Percentiles rank a stretch among this genome's conserved stretches.
phyloP scores from a whole-genome alignment of 2,329 filamentous ascomycete species.

The Botryotinia narcissicola region DNA sequence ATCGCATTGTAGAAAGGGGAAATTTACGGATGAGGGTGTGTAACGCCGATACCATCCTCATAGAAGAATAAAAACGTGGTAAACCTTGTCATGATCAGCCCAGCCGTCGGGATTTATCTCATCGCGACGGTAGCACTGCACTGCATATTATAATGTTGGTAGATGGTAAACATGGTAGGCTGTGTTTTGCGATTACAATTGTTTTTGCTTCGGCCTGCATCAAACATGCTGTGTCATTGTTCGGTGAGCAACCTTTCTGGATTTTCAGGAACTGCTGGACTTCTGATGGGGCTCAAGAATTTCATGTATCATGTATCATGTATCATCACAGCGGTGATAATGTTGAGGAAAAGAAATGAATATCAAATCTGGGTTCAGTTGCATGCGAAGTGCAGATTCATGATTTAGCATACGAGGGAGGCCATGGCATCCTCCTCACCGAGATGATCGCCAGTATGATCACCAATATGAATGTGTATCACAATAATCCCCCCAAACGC shows the following conservation, averaged over 20 bases:
- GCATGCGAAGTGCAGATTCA: constrained; percentile 16
- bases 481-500: neutral
- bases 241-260: constrained; percentile 10
- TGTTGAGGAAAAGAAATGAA: neutral
- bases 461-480: constrained; percentile 6
- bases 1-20: neutral
- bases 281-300: neutral
- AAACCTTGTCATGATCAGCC: constrained; percentile 2
- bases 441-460: constrained; percentile 9
- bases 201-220: neutral
- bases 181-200: constrained; percentile 1
- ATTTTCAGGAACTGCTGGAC: neutral
- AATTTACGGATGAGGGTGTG: neutral
- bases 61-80: constrained; percentile 12
- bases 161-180: neutral
- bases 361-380: neutral
- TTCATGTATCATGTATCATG: neutral
- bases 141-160: neutral
- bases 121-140: neutral
- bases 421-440: constrained; percentile 17
- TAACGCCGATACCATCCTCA: constrained; percentile 5
- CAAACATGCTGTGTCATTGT: neutral
- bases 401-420: constrained; percentile 7
- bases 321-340: neutral
- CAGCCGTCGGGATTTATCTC: neutral